These are phyloP conservation scores for Kwoniella mangroviensis DNA, from an alignment of 768 basidiomycete genomes.

Conservation along the genomic window DNA sequence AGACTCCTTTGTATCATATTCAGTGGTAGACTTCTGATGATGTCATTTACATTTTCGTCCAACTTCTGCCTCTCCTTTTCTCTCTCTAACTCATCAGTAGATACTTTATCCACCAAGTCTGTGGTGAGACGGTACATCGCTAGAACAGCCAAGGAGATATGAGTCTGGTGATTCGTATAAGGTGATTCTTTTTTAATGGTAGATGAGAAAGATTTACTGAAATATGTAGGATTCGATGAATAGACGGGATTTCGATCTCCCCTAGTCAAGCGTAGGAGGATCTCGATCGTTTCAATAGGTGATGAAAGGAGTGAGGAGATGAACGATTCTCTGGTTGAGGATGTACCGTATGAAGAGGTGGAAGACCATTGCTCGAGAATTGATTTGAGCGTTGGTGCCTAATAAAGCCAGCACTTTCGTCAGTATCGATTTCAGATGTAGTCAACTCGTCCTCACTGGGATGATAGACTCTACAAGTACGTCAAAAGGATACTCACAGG, in stretches of 20 bases:
- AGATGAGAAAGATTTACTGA: constrained; percentile 58
- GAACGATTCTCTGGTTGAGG: constrained; percentile 82
- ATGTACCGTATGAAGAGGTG: constrained; percentile 77
- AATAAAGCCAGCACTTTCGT: background rate
- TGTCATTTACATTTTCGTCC: constrained; percentile 76
- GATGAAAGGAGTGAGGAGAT: constrained; percentile 84
- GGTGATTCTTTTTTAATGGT: constrained; percentile 71
- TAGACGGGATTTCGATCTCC: constrained; percentile 71
- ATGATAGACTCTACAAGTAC: too few relatives aligned
- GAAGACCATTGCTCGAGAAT: constrained; percentile 86
- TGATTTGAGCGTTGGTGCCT: constrained; percentile 91
- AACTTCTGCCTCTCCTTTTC: constrained; percentile 64
- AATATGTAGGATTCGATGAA: constrained; percentile 55
- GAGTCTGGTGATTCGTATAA: constrained; percentile 87
- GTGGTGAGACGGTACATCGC: constrained; percentile 84
- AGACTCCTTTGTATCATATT: constrained; percentile 86
- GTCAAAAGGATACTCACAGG: constrained; percentile 66
- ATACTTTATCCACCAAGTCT: constrained; percentile 77
- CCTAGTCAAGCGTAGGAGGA: constrained; percentile 86
- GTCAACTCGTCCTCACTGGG: too few relatives aligned
- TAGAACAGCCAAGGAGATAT: constrained; percentile 88
- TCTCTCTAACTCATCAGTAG: constrained; percentile 45
- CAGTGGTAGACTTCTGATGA: constrained; percentile 84
- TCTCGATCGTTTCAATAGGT: constrained; percentile 87
- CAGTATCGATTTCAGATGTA: too few relatives aligned